Percentiles rank a stretch among this genome's conserved stretches.
These are phyloP conservation scores for Diplocarpon mali DNA, from an alignment of 2,329 filamentous ascomycete genomes.

Conservation along the genomic window DNA sequence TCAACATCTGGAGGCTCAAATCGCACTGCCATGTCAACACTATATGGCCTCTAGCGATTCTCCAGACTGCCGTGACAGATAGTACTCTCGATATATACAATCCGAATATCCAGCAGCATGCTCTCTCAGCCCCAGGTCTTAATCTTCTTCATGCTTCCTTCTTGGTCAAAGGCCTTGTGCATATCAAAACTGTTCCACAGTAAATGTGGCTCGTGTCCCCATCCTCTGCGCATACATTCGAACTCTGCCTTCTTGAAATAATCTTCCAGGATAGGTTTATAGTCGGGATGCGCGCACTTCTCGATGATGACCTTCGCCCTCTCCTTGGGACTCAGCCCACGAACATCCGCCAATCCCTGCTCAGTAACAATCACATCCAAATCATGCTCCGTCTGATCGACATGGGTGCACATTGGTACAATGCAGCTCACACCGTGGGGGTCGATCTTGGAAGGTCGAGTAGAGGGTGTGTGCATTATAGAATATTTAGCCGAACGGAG, in stretches of 20 bases:
- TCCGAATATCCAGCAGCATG: not conserved
- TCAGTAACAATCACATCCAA: constrained; percentile 76
- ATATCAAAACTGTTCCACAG: constrained; percentile 82
- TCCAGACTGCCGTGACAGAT: not conserved
- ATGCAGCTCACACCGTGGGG: constrained; percentile 76
- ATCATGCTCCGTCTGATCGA: constrained; percentile 90
- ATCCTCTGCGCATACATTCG: constrained; percentile 75
- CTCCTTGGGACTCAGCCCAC: constrained; percentile 69
- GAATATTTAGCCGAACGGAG: constrained; percentile 68
- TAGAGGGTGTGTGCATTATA: constrained; percentile 87
- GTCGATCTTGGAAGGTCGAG: constrained; percentile 71
- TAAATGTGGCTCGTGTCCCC: constrained; percentile 83
- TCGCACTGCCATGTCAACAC: no score
- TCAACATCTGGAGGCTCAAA: no score
- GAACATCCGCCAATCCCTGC: constrained; percentile 71
- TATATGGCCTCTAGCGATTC: no score
- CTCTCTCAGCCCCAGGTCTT: constrained; percentile 25
- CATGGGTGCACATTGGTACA: constrained; percentile 86
- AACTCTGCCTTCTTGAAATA: constrained; percentile 82
- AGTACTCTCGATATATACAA: not conserved
- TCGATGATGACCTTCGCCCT: constrained; percentile 75
- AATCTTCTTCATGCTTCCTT: constrained; percentile 64
- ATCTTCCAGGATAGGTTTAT: constrained; percentile 68
- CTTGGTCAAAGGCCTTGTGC: constrained; percentile 71
- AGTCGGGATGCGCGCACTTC: constrained; percentile 77